A percentile compares a stretch with the other conserved stretches of the same genome.
Conservation (phyloP, 495 filamentous ascomycete genomes). For the Lindgomyces ingoldianus region DNA sequence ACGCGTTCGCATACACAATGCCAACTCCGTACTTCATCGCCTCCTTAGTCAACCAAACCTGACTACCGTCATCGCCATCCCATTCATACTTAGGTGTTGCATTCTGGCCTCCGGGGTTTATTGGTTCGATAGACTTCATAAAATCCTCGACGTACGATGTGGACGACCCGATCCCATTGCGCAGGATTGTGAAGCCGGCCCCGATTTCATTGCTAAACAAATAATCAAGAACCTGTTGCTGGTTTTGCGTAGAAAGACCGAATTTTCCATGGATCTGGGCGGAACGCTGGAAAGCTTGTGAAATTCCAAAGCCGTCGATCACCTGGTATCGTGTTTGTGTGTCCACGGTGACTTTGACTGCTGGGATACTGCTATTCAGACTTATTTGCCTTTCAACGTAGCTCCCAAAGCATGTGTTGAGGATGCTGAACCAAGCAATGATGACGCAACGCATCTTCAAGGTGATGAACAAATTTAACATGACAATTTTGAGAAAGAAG, state of each 20-base stretch:
- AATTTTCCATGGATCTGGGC: constrained; percentile 46
- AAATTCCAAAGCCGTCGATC: constrained; percentile 45
- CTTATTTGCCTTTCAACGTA: neutral
- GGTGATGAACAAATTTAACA: too few relatives aligned
- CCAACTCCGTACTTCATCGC: constrained; percentile 50
- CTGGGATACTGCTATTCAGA: neutral
- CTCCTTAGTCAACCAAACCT: constrained; percentile 55
- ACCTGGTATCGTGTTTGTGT: neutral
- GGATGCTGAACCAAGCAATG: neutral
- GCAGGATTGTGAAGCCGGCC: constrained; percentile 56
- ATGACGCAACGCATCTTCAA: neutral
- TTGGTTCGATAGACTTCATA: constrained; percentile 38
- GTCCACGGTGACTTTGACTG: constrained; percentile 2
- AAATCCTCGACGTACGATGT: constrained; percentile 17
- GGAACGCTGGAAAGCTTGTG: constrained; percentile 55
- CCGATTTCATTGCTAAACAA: constrained; percentile 52
- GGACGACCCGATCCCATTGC: constrained; percentile 55
- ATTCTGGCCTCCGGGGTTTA: constrained; percentile 7
- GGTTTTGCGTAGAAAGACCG: constrained; percentile 19
- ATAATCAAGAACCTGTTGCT: constrained; percentile 47
- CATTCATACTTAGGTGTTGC: constrained; percentile 49
- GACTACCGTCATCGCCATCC: constrained; percentile 51
- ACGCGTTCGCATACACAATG: constrained; percentile 57
- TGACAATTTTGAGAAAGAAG: too few relatives aligned
- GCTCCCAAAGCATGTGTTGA: neutral